A percentile compares a stretch with the other conserved stretches of the same genome.
These are phyloP conservation scores for Colletotrichum liriopes DNA, from an alignment of 2,329 filamentous ascomycete species.

Conservation along the genomic window DNA sequence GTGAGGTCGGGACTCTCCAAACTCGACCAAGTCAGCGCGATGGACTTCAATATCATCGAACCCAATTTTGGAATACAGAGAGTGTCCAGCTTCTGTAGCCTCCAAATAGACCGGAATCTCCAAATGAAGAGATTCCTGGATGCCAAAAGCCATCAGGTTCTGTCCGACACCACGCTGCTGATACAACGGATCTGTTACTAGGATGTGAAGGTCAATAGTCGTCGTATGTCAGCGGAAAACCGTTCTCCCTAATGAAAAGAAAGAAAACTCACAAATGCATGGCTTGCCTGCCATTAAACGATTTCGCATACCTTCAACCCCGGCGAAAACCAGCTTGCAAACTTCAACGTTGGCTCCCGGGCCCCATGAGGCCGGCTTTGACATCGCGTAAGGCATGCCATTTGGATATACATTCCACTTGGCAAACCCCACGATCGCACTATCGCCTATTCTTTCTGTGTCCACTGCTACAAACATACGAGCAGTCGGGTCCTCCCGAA, in stretches of 20 bases:
- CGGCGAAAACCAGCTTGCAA: conserved; percentile 51
- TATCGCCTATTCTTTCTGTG: conserved; percentile 28
- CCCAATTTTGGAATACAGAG: conserved; percentile 54
- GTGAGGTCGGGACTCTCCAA: conserved; percentile 8
- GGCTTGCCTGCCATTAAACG: conserved; percentile 50
- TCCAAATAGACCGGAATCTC: conserved; percentile 55
- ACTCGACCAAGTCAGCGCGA: conserved; percentile 5
- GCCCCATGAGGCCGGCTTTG: conserved; percentile 46
- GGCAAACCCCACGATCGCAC: conserved; percentile 52
- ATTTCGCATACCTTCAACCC: conserved; percentile 49
- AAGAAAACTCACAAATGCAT: conserved; percentile 53
- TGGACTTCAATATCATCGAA: conserved; percentile 50
- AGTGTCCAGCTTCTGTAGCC: conserved; percentile 50
- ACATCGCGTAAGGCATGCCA: conserved; percentile 41
- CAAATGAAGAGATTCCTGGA: conserved; percentile 53
- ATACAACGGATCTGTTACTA: conserved; percentile 55
- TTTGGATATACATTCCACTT: conserved; percentile 55
- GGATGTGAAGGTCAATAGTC: conserved; percentile 52
- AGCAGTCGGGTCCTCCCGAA: conserved; percentile 21
- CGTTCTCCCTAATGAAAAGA: neutral
- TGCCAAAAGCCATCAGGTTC: conserved; percentile 53
- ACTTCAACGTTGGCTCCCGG: conserved; percentile 52
- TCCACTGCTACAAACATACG: conserved; percentile 31
- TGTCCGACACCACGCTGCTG: conserved; percentile 54
- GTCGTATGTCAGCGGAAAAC: neutral